Percentiles rank a stretch among this genome's conserved stretches.
Conservation (phyloP, 495 filamentous ascomycete species). For the Lindgomyces ingoldianus region DNA sequence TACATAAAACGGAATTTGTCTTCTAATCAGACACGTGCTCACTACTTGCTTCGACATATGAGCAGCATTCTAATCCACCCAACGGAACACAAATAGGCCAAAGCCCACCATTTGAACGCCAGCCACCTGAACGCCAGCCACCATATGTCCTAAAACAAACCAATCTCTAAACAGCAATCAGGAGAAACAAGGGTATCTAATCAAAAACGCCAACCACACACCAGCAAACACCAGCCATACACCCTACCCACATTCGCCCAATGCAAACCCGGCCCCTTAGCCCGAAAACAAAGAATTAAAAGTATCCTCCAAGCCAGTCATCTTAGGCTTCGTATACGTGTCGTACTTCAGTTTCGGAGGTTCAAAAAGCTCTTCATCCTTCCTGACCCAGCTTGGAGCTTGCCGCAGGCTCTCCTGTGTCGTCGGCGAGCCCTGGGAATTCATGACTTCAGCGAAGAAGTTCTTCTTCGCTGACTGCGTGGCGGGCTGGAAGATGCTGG, state of each 20-base stretch:
- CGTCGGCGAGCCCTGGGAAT: neutral
- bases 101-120: too few species aligned
- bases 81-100: too few species aligned
- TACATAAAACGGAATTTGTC: too few species aligned
- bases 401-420: neutral
- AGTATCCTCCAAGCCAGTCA: constrained; percentile 23
- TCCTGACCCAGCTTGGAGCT: constrained; percentile 7
- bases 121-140: too few species aligned
- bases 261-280: neutral
- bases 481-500: neutral
- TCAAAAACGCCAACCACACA: constrained; percentile 2
- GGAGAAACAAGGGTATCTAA: constrained; percentile 5
- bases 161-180: neutral
- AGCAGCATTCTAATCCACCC: too few species aligned
- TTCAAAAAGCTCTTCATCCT: constrained; percentile 19
- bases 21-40: too few species aligned
- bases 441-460: neutral
- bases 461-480: neutral
- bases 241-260: neutral
- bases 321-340: constrained; percentile 7
- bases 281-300: constrained; percentile 21
- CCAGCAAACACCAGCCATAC: neutral
- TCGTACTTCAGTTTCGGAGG: constrained; percentile 24
- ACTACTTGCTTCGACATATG: too few species aligned
- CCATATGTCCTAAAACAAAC: neutral